Base-by-base conservation (phyloP, 768 basidiomycete genomes). In the Suillus bovinus region DNA sequence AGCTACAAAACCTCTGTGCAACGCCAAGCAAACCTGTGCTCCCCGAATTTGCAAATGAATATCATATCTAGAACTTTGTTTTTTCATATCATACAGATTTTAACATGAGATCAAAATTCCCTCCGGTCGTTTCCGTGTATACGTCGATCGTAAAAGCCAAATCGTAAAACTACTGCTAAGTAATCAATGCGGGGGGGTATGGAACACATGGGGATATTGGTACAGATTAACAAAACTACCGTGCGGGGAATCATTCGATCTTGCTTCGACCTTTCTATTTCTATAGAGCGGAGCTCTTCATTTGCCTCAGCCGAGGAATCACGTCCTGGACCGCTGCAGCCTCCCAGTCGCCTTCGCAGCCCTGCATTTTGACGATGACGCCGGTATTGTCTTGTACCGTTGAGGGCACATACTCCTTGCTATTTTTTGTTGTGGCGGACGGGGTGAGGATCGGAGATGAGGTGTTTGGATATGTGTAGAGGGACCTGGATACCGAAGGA, bases 221-320 rank as follows among this genome's bases (percentile, higher is more conserved):
- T 38, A 52, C 50, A 55, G 16, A 16, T 24, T 11, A 3, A 24
- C 36, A 38, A 17, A 36, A 3, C 22, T 36, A 24, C 22, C 31
- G 38, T 27, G 17, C 53, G 24, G 8, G 5, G 4, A 2, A 38
- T 56, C 5, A 36, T 36, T 17, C 16, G 22, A 36, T 55, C 9
- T 6, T 50, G 27, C 27, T 27, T 29, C n/a, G n/a, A 34, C 20
- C n/a, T n/a, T 24, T 6, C 24, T 38, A 50, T 17, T 24, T 13
- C 22, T 14, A 38, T 20, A 34, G n/a, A 22, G 33, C n/a, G 5
- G 38, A 29, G 14, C 24, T 38, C 59, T 58, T 74, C 41, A 74
- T 67, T n/a, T 63, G 59, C 61, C 73, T 73, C 31, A 74, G 33
- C 39, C 60, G 62, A n/a, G 70, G 71, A 6, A 76, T 72, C n/a